Conservation (phyloP, 768 basidiomycete genomes). For the Tylopilus plumbeoviolaceoides region DNA sequence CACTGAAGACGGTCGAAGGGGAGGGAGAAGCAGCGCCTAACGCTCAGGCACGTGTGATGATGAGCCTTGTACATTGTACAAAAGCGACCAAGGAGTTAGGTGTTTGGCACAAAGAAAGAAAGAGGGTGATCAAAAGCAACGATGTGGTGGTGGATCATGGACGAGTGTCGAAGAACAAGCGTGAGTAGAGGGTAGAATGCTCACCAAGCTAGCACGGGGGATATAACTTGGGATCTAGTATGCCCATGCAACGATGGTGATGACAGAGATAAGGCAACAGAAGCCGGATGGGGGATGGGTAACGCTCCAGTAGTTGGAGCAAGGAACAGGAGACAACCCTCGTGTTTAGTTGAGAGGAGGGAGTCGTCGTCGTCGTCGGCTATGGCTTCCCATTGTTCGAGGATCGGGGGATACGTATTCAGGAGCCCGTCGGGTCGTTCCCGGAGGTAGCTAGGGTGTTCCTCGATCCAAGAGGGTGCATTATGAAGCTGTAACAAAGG, state of each 20-base stretch:
- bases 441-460: too few relatives aligned
- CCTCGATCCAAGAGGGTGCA: conserved; percentile 22
- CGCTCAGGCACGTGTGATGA: conserved; percentile 15
- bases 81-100: conserved; percentile 5
- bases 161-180: not conserved
- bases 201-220: conserved; percentile 32
- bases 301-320: conserved; percentile 7
- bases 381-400: conserved; percentile 8
- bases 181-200: conserved; percentile 6
- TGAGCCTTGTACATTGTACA: conserved; percentile 11
- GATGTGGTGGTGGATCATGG: conserved; percentile 2
- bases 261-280: conserved; percentile 8
- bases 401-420: conserved; percentile 7
- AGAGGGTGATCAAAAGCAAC: conserved; percentile 10
- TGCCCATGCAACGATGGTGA: conserved; percentile 23
- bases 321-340: conserved; percentile 21
- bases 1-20: too few relatives aligned
- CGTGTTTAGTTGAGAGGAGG: conserved; percentile 24
- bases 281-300: conserved; percentile 11
- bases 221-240: too few relatives aligned
- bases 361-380: conserved; percentile 17
- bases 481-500: conserved; percentile 32
- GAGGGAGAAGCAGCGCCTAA: not conserved
- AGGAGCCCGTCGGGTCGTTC: conserved; percentile 8
- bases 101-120: too few relatives aligned